Evolutionary conservation across 257 asterid genomes (phyloP).

Genomic region (Primulina huaijiensis): DNA sequence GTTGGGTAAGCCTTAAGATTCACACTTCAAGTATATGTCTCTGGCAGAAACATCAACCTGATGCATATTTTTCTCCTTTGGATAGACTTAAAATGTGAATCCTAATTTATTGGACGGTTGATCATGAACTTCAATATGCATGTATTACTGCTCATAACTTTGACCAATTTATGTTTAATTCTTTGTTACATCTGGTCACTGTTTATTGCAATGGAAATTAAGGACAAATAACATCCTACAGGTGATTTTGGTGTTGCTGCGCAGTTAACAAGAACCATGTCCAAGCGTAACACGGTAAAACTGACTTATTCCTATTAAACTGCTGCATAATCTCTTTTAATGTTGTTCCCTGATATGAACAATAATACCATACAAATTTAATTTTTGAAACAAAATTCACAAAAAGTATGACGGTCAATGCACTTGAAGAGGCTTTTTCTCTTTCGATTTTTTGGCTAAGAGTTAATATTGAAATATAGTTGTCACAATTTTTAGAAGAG

Average conservation of each 20-base stretch:
- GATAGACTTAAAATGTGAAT: neutral
- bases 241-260: slow-evolving; percentile 99
- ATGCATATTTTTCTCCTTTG: slow-evolving; percentile 4
- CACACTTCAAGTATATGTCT: slow-evolving; percentile 14
- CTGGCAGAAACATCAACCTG: slow-evolving; percentile 15
- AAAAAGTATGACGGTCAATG: neutral
- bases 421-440: neutral
- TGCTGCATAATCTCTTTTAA: neutral
- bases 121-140: slow-evolving; percentile 6
- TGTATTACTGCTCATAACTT: too few relatives aligned
- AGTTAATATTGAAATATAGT: slow-evolving; percentile 7
- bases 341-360: neutral
- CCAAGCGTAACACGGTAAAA: slow-evolving; percentile 94
- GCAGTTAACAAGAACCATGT: slow-evolving; percentile 97
- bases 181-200: slow-evolving; percentile 3
- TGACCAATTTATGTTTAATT: too few relatives aligned
- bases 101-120: slow-evolving; percentile 26
- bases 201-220: slow-evolving; percentile 17
- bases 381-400: neutral
- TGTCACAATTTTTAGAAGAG: slow-evolving; percentile 19
- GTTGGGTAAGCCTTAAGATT: slow-evolving; percentile 66
- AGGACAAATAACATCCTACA: slow-evolving; percentile 34
- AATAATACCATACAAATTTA: neutral
- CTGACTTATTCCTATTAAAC: slow-evolving; percentile 16
- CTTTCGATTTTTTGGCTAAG: slow-evolving; percentile 5